Evolutionary conservation across 306 rosid species (phyloP), one percentile per base, ranked within the genome.

Genomic region (Cicer chorassanicum): DNA sequence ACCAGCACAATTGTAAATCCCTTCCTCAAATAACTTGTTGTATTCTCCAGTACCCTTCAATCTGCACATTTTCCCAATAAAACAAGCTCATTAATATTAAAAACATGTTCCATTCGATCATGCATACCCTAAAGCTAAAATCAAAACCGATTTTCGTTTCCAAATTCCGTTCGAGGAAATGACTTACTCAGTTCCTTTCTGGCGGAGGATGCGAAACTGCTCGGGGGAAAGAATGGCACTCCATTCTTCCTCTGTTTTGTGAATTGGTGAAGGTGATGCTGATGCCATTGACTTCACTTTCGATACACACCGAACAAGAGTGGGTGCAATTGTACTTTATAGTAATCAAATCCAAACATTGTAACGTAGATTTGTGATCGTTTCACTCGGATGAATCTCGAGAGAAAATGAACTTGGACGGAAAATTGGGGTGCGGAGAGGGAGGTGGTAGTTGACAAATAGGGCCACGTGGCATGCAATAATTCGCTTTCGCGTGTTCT

Each of bases 131-230:
- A 6, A 50, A 51, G 57, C 21, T 51, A 1, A 51, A 14, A 51
- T 51, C 10, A 51, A 15, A 51, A 6, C 9, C 24, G 24, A 3
- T 51, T 51, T 51, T 51, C 4, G n/a, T 14, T 0, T 8, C 19
- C 6, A 39, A 62, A 39, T 61, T n/a, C 5, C 36, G 36, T 3
- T 65, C 9, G 39, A 43, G 9, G 57, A 51, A 6, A 34, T 15
- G 55, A 11, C 55, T 93, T 91, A 89, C 76, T 93, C 97, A 0
- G 98, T 93, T 73, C 86, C 93, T 71, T 93, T 91, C 82, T 85
- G 74, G 21, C 97, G 96, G 46, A 93, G 88, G 82, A 93, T 93
- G 74, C 87, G 74, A 79, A 93, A 93, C 86, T 93, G 97, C 18
- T 89, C 92, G 1, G 96, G 93, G 12, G 97, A 88, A 77, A 93